Percentiles rank a stretch among this genome's conserved stretches.
These are phyloP conservation scores for Hypoxylon sp. DNA, from an alignment of 2,329 filamentous ascomycete species.

Conservation along the genomic window DNA sequence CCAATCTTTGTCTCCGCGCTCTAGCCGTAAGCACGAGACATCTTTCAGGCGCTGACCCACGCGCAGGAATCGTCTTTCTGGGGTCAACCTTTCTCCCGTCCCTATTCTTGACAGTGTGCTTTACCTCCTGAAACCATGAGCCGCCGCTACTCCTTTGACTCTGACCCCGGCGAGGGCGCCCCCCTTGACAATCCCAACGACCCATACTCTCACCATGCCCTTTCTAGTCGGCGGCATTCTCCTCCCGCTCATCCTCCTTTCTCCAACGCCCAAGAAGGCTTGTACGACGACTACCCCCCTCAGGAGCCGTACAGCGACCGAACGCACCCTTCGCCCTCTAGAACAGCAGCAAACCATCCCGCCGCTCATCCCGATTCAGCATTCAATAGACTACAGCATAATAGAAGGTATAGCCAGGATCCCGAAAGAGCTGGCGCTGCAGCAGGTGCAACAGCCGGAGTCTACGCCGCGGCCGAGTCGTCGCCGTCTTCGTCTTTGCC, in stretches of 20 bases:
- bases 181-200: slow-evolving; percentile 42
- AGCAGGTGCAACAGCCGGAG: slow-evolving; percentile 35
- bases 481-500: slow-evolving; percentile 36
- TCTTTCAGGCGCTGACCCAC: slow-evolving; percentile 10
- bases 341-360: slow-evolving; percentile 26
- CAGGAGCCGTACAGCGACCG: slow-evolving; percentile 32
- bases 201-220: slow-evolving; percentile 18
- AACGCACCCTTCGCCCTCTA: slow-evolving; percentile 27
- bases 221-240: slow-evolving; percentile 26
- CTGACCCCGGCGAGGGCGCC: slow-evolving; percentile 41
- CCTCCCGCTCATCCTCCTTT: slow-evolving; percentile 24
- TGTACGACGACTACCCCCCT: slow-evolving; percentile 38
- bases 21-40: not conserved
- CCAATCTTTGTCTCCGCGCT: not conserved
- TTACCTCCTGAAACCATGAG: slow-evolving; percentile 39
- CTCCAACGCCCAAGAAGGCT: slow-evolving; percentile 25
- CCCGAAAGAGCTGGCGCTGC: slow-evolving; percentile 33
- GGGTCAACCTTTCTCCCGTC: slow-evolving; percentile 3
- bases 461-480: slow-evolving; percentile 24
- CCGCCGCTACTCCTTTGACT: slow-evolving; percentile 44
- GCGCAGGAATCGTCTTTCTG: not conserved
- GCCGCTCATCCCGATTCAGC: slow-evolving; percentile 50
- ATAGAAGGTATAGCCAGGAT: slow-evolving; percentile 46
- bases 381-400: slow-evolving; percentile 47
- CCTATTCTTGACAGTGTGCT: slow-evolving; percentile 12